A percentile compares a stretch with the other conserved stretches of the same genome.
phyloP scores from a whole-genome alignment of 768 basidiomycete genomes.

The Auriscalpium vulgare region DNA sequence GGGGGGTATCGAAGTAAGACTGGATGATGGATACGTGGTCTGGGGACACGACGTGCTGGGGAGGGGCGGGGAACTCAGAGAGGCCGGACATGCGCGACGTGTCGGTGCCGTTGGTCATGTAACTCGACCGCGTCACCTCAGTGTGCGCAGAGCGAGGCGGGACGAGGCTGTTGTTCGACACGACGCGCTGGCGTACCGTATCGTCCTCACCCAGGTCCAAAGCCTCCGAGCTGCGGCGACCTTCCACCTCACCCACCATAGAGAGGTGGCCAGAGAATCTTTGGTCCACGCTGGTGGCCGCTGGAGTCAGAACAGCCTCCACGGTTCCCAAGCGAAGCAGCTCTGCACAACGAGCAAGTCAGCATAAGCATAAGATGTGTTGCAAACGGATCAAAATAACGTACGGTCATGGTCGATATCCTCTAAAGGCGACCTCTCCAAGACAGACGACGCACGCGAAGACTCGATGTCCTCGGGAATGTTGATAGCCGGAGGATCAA shows the following conservation, averaged over 20 bases:
- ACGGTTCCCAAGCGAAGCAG: constrained; percentile 42
- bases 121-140: constrained; percentile 39
- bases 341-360: constrained; percentile 24
- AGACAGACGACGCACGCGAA: constrained; percentile 25
- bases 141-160: constrained; percentile 23
- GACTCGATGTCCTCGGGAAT: constrained; percentile 31
- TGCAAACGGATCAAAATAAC: constrained; percentile 8
- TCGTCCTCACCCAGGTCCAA: constrained; percentile 5
- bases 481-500: constrained; percentile 18
- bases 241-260: constrained; percentile 10
- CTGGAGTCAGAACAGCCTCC: constrained; percentile 43
- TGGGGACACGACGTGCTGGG: constrained; percentile 20
- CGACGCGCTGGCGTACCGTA: constrained; percentile 10
- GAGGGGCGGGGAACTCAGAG: constrained; percentile 67
- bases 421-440: constrained; percentile 20
- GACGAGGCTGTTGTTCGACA: constrained; percentile 16
- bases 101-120: constrained; percentile 47
- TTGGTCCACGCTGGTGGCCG: constrained; percentile 30
- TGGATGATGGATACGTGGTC: constrained; percentile 4
- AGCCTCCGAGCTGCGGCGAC: constrained; percentile 4
- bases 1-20: constrained; percentile 4
- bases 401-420: constrained; percentile 33
- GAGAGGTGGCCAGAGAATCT: constrained; percentile 26
- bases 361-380: constrained; percentile 5
- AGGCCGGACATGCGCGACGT: constrained; percentile 60